Evolutionary conservation across 306 rosid species (phyloP), one percentile per base, ranked within the genome.

Genomic region (Trichosanthes cucumerina): DNA sequence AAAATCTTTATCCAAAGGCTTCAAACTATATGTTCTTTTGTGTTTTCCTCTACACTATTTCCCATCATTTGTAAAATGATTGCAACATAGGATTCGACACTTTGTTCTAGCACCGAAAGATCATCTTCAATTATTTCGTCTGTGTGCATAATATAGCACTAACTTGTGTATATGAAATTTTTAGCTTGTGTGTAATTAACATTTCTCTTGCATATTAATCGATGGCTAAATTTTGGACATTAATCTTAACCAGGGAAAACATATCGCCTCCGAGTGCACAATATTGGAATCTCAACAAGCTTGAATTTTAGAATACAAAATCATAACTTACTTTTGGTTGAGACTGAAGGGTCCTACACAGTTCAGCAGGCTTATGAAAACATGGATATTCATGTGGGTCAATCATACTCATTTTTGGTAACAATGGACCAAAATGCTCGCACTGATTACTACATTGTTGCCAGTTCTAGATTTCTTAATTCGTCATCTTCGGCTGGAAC

Each of bases 401-500:
- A 94, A 72, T 94, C 98, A 47, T 90, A 87, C 79, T 86, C 95
- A 53, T 94, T 94, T 86, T 83, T 94, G 80, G 82, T 94, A 39
- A 80, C 88, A 50, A 88, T 86, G 82, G 95, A 92, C 80, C 98
- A 94, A 81, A 90, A 94, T 81, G 98, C 97, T 39, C 89, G 97
- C 83, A 83, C 90, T 74, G 98, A 92, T 80, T 94, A 92, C 88
- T 94, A 90, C 79, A 85, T 92, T n/a, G 97, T 92, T 50, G 98
- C 98, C 34, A 92, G 98, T 81, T 91, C 98, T 15, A 81, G 97
- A 89, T 92, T 94, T 78, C 97, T 92, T 80, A 94, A 94, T 82
- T 96, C 80, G 71, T 85, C 98, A 6, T 59, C 88, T 81, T 92
- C 95, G 91, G 88, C 91, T 63, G 87, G 86, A 82, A 96, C 88